Conservation (phyloP, 2,329 filamentous ascomycete genomes). For the Talaromyces sp. region DNA sequence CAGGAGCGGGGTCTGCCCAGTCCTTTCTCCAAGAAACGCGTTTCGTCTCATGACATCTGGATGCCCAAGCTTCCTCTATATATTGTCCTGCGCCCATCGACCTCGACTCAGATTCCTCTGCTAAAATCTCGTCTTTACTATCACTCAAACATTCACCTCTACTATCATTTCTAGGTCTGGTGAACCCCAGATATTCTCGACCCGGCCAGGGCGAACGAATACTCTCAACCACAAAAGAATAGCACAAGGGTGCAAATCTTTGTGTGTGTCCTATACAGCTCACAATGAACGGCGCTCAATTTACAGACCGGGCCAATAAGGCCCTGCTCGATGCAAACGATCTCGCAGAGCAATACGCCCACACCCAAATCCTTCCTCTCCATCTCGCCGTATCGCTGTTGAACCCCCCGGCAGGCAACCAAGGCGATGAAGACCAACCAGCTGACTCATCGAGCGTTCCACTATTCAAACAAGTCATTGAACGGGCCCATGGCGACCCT, state of each 20-base stretch:
- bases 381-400: slow-evolving; percentile 66
- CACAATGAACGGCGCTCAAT: slow-evolving; percentile 53
- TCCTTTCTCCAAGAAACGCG: background rate
- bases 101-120: background rate
- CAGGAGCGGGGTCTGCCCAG: slow-evolving; percentile 4
- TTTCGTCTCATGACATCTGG: background rate
- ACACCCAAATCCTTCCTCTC: slow-evolving; percentile 83
- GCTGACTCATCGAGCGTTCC: slow-evolving; percentile 57
- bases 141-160: background rate
- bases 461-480: slow-evolving; percentile 92
- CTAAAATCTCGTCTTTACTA: background rate
- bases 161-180: background rate
- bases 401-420: slow-evolving; percentile 30
- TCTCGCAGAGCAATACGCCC: slow-evolving; percentile 81
- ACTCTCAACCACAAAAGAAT: background rate
- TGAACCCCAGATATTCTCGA: background rate
- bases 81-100: background rate
- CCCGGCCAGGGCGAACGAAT: background rate
- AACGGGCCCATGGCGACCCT: slow-evolving; percentile 86
- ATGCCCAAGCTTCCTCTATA: slow-evolving; percentile 6
- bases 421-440: slow-evolving; percentile 63
- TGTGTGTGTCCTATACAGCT: background rate
- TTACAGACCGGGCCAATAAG: slow-evolving; percentile 88
- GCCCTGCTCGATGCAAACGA: slow-evolving; percentile 83
- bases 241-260: background rate